Conservation (phyloP, 1,284 basidiomycete genomes). For the Phellinidium pouzarii region DNA sequence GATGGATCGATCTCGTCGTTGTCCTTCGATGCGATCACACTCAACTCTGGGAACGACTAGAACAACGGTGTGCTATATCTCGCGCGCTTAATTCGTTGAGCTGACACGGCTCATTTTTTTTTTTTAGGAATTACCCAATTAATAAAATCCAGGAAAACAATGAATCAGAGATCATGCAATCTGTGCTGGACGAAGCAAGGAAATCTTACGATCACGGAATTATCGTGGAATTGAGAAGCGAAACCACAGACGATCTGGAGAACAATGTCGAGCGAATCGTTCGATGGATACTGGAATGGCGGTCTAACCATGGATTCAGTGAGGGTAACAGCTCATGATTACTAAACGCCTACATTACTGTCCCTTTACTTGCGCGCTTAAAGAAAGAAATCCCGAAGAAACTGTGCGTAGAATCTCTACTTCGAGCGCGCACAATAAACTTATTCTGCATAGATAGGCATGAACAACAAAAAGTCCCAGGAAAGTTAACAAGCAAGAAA, state of each 20-base stretch:
- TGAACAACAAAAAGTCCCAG: too few species aligned
- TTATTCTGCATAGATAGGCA: too few species aligned
- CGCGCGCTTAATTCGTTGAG: not conserved
- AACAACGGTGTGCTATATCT: constrained; percentile 63
- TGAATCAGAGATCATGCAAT: constrained; percentile 96
- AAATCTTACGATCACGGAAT: constrained; percentile 82
- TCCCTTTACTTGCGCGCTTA: too few species aligned
- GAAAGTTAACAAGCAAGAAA: not conserved
- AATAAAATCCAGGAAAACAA: constrained; percentile 99
- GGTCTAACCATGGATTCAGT: constrained; percentile 36
- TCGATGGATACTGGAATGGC: constrained; percentile 82
- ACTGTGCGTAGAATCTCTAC: too few species aligned
- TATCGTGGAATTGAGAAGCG: constrained; percentile 81
- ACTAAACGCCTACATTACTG: not conserved
- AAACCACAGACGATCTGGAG: constrained; percentile 77
- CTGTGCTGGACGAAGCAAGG: constrained; percentile 84
- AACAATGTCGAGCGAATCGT: constrained; percentile 81
- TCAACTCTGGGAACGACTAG: constrained; percentile 88
- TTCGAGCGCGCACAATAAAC: too few species aligned
- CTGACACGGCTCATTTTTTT: too few species aligned
- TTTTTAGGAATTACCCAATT: constrained; percentile 71
- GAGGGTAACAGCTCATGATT: not conserved
- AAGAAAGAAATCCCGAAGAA: too few species aligned
- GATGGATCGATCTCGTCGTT: constrained; percentile 96
- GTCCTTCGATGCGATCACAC: constrained; percentile 89